Evolutionary conservation across 192 early-diverging fungal species (phyloP).

Genomic region (Rhizophlyctis rosea): DNA sequence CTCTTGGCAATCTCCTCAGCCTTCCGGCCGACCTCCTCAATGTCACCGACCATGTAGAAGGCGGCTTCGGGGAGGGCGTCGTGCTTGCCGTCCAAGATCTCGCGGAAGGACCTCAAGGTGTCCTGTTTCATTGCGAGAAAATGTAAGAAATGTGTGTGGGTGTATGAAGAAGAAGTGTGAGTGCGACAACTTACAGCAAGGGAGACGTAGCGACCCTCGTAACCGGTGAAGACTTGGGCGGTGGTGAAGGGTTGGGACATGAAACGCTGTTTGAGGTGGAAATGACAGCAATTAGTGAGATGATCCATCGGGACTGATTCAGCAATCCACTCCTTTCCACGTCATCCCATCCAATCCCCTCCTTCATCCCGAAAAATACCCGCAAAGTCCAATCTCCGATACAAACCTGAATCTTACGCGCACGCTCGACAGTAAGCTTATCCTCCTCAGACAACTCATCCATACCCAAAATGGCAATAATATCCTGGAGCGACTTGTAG

Average conservation of each 20-base stretch:
- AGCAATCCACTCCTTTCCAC: no score
- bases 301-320: no score
- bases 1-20: slow-evolving; percentile 78
- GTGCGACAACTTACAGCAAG: slow-evolving; percentile 40
- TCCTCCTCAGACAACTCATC: slow-evolving; percentile 98
- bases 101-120: slow-evolving; percentile 96
- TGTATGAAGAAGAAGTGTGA: slow-evolving; percentile 6
- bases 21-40: slow-evolving; percentile 90
- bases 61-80: slow-evolving; percentile 91
- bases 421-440: slow-evolving; percentile 97
- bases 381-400: background rate
- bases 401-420: slow-evolving; percentile 91
- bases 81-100: slow-evolving; percentile 96
- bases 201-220: slow-evolving; percentile 88
- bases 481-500: slow-evolving; percentile 99
- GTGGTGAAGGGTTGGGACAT: slow-evolving; percentile 98
- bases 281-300: no score
- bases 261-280: slow-evolving; percentile 63
- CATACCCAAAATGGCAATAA: slow-evolving; percentile 99
- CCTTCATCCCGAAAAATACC: no score
- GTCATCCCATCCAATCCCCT: no score
- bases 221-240: slow-evolving; percentile 96
- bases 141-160: background rate
- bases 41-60: slow-evolving; percentile 98
- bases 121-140: slow-evolving; percentile 58